Conservation (phyloP, 1,284 basidiomycete species). For the Ganoderma meredithae region DNA sequence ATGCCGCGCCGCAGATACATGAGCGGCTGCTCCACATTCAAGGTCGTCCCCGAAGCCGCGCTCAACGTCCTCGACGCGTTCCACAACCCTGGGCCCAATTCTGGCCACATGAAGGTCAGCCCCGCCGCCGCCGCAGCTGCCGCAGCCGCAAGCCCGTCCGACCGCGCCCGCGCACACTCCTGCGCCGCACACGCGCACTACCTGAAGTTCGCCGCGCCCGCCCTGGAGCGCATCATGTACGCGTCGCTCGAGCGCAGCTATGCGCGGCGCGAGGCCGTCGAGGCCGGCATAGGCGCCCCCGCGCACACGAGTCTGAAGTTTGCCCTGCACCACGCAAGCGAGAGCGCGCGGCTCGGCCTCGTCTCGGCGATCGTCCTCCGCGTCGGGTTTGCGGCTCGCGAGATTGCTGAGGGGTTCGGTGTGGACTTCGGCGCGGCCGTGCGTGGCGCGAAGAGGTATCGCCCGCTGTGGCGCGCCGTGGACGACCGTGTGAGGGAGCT, state of each 20-base stretch:
- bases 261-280: slow-evolving; percentile 11
- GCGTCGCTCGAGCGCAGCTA: slow-evolving; percentile 17
- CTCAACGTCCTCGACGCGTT: slow-evolving; percentile 22
- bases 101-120: not conserved
- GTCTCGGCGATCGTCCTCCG: slow-evolving; percentile 14
- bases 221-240: slow-evolving; percentile 1
- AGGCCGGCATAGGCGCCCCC: slow-evolving; percentile 8
- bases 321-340: slow-evolving; percentile 22
- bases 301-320: slow-evolving; percentile 15
- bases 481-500: slow-evolving; percentile 15
- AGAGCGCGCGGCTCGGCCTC: slow-evolving; percentile 24
- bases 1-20: slow-evolving; percentile 13
- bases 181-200: slow-evolving; percentile 22
- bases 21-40: slow-evolving; percentile 20
- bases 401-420: slow-evolving; percentile 16
- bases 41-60: slow-evolving; percentile 18
- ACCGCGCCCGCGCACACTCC: slow-evolving; percentile 23
- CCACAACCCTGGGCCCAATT: slow-evolving; percentile 6
- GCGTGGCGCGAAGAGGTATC: slow-evolving; percentile 10
- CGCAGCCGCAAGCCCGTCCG: not conserved
- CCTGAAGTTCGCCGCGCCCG: slow-evolving; percentile 15
- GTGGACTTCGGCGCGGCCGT: slow-evolving; percentile 13
- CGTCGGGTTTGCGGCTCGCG: slow-evolving; percentile 15
- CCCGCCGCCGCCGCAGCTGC: slow-evolving; percentile 8
- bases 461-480: slow-evolving; percentile 20